Evolutionary conservation across 2,329 filamentous ascomycete species (phyloP).

Genomic region (Hymenotorrendiella dingleyae): DNA sequence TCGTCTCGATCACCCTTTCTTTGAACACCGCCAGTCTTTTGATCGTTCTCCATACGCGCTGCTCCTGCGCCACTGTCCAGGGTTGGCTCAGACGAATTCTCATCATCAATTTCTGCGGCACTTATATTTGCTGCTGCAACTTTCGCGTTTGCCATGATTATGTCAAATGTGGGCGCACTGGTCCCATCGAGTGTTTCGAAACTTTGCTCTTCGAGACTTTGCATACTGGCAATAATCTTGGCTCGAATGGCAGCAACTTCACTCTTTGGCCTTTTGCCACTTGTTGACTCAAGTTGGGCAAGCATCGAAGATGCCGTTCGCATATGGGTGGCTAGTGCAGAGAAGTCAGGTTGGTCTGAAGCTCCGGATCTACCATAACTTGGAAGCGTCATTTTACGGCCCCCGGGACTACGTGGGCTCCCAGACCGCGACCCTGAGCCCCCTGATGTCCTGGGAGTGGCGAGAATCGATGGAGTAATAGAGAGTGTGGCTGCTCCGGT

Average conservation of each 20-base stretch:
- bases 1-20: slow-evolving; percentile 78
- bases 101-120: slow-evolving; percentile 50
- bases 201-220: slow-evolving; percentile 77
- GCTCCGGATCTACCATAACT: slow-evolving; percentile 45
- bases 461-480: slow-evolving; percentile 52
- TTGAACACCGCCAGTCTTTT: slow-evolving; percentile 78
- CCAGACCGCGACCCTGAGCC: slow-evolving; percentile 60
- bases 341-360: slow-evolving; percentile 72
- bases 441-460: slow-evolving; percentile 65
- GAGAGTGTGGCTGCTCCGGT: slow-evolving; percentile 57
- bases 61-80: slow-evolving; percentile 65
- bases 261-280: slow-evolving; percentile 70
- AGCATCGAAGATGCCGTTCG: slow-evolving; percentile 82
- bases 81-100: slow-evolving; percentile 36
- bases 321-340: slow-evolving; percentile 80
- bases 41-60: slow-evolving; percentile 83
- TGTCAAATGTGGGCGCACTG: slow-evolving; percentile 69
- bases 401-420: slow-evolving; percentile 54
- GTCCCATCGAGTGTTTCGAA: slow-evolving; percentile 64
- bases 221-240: slow-evolving; percentile 88
- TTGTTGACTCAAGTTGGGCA: slow-evolving; percentile 73
- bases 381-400: slow-evolving; percentile 54
- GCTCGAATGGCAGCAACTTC: slow-evolving; percentile 80
- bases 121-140: slow-evolving; percentile 43
- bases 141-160: slow-evolving; percentile 70